Conservation (phyloP, 2,329 filamentous ascomycete species). For the Sporothrix humicola region DNA sequence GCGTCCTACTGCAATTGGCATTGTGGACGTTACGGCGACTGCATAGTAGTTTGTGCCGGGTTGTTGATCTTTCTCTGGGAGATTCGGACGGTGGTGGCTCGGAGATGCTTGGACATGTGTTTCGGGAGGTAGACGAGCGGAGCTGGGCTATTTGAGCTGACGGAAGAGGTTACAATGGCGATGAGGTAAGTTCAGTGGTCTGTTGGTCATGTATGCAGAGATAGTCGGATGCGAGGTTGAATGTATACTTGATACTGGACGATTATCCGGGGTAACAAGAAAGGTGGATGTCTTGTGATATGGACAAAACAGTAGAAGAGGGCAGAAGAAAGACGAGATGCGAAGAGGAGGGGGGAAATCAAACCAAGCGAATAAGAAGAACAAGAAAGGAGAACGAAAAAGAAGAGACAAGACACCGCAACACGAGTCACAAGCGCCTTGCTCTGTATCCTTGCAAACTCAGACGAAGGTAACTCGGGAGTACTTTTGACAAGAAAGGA, state of each 20-base stretch:
- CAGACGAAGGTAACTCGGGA: neutral
- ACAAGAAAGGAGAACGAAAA: neutral
- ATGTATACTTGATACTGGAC: neutral
- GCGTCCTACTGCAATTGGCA: conserved; percentile 35
- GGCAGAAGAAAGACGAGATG: neutral
- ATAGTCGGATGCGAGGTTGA: neutral
- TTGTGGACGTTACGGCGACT: conserved; percentile 20
- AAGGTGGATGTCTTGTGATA: neutral
- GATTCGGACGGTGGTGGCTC: neutral
- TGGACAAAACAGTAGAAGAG: neutral
- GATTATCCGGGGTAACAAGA: neutral
- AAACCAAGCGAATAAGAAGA: neutral
- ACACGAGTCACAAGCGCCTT: neutral
- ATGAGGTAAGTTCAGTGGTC: too few relatives aligned
- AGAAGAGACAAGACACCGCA: neutral
- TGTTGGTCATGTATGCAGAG: neutral
- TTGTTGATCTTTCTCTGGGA: too few relatives aligned
- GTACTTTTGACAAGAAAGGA: conserved; percentile 6
- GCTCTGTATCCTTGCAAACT: neutral
- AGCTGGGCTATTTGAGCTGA: neutral
- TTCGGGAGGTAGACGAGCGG: neutral
- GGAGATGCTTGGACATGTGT: neutral
- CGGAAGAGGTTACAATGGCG: neutral
- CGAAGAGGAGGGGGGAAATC: neutral
- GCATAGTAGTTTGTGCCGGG: conserved; percentile 27